Evolutionary conservation across 768 basidiomycete species (phyloP), one percentile per base, ranked within the genome.

Genomic region (Tylopilus sp.): DNA sequence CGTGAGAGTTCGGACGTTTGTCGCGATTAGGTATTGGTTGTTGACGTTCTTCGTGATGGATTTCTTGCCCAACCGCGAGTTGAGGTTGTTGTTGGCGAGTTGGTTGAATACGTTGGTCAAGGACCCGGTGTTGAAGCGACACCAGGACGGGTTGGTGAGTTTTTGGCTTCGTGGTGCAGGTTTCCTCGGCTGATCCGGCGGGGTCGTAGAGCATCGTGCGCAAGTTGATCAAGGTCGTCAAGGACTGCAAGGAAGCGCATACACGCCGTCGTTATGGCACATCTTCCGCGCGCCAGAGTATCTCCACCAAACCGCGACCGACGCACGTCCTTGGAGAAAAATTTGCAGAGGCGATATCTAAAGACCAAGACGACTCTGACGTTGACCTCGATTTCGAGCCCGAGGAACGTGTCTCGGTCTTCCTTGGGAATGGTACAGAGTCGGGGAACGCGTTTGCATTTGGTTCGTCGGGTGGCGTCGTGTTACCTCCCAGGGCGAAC

Each of bases 11-110:
- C 77, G 94, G 63, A 95, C 93, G 12, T 94, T 92, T 65, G 88
- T 92, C 29, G 91, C 92, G 6, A 83, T 95, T 50, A 81, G 91
- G 38, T 92, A 92, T 64, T 97, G 94, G 93, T 68, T 96, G 41
- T 72, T 92, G 63, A 92, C 91, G 8, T 95, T 95, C 69, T 96
- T 95, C 68, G 79, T 79, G 45, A 87, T 90, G 57, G 93, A 97
- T 66, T 96, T 95, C 63, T 71, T 92, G 54, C 85, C 88, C 38
- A 86, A 89, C 70, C 80, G 83, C 53, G 89, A 88, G 60, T 70
- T 96, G 63, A 77, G 93, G 59, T 65, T 84, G 25, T 67, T 87
- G 38, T 74, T 94, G 43, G 82, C 90, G 17, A 77, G 79, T 43
- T 95, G 91, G 90, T 63, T 96, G 53, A 97, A 96, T 68, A 72